Evolutionary conservation across 1,139 yeast genomes (phyloP).

Genomic region (Kurtzmaniella quercitrusa): DNA sequence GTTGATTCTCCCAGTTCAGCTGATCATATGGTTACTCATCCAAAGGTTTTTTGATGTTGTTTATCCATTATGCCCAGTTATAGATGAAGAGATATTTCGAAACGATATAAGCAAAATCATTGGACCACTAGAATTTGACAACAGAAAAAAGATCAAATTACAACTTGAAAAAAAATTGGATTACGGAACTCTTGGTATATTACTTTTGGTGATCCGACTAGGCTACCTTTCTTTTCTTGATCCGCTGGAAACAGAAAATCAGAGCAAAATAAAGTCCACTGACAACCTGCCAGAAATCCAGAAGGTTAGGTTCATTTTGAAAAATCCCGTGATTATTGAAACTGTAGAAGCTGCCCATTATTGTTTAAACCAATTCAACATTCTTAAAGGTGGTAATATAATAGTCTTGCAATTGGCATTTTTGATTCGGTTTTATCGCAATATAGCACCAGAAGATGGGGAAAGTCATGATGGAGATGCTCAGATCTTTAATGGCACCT

Average conservation of each 20-base stretch:
- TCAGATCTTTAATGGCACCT: conserved; percentile 29
- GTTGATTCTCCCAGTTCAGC: conserved; percentile 38
- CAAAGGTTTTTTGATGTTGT: conserved; percentile 40
- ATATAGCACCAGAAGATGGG: conserved; percentile 49
- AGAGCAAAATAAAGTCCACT: conserved; percentile 18
- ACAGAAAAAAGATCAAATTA: conserved; percentile 15
- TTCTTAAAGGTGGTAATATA: conserved; percentile 35
- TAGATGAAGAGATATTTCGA: conserved; percentile 36
- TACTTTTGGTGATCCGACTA: conserved; percentile 24
- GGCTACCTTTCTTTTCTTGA: conserved; percentile 29
- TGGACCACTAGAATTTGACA: conserved; percentile 18
- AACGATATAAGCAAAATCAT: conserved; percentile 17
- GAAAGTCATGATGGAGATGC: conserved; percentile 46
- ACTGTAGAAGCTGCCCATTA: conserved; percentile 30
- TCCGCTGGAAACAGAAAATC: conserved; percentile 27
- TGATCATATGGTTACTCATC: conserved; percentile 43
- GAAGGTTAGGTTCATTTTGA: conserved; percentile 21
- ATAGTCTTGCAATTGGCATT: conserved; percentile 48
- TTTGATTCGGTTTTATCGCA: conserved; percentile 33
- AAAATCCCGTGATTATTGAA: conserved; percentile 29
- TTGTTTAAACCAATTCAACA: conserved; percentile 36
- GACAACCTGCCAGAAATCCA: conserved; percentile 21
- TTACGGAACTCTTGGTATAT: conserved; percentile 28
- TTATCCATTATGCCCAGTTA: conserved; percentile 43
- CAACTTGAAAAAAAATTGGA: conserved; percentile 26